These are phyloP conservation scores for Fusarium sp. DNA, from an alignment of 2,329 filamentous ascomycete species.

Conservation along the genomic window DNA sequence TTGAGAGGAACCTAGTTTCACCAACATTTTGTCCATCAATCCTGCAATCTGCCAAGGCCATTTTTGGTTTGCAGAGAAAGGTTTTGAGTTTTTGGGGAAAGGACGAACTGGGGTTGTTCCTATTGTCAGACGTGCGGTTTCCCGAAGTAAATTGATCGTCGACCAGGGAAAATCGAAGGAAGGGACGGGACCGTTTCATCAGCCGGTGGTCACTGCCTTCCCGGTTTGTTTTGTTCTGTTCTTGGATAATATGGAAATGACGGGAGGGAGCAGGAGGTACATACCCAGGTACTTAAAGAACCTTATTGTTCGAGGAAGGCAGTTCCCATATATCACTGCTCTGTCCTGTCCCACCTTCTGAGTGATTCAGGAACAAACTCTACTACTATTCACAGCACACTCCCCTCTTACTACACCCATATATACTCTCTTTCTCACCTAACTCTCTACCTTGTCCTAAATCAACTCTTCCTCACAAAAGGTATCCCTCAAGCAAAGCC, in stretches of 20 bases:
- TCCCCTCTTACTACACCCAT: neutral
- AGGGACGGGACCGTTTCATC: slow-evolving; percentile 21
- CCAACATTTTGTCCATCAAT: neutral
- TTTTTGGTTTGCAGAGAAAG: neutral
- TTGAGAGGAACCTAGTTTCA: slow-evolving; percentile 2
- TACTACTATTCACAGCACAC: slow-evolving; percentile 12
- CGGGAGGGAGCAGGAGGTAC: neutral
- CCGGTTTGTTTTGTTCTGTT: slow-evolving; percentile 15
- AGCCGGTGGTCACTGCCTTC: slow-evolving; percentile 24
- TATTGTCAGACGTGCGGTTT: slow-evolving; percentile 21
- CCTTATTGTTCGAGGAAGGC: slow-evolving; percentile 1
- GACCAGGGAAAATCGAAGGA: slow-evolving; percentile 4
- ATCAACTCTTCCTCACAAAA: neutral
- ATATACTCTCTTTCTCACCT: neutral
- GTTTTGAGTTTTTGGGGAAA: neutral
- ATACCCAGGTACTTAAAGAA: slow-evolving; percentile 15
- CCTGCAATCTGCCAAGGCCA: slow-evolving; percentile 3
- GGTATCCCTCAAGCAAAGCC: neutral
- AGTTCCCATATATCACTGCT: neutral
- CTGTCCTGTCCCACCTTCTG: neutral
- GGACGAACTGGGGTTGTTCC: slow-evolving; percentile 14
- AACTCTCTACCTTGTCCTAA: neutral
- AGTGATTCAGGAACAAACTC: slow-evolving; percentile 19
- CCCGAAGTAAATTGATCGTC: slow-evolving; percentile 17
- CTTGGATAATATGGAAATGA: neutral